Base-by-base conservation (phyloP, 2,329 filamentous ascomycete species). In the Colletotrichum costaricense region DNA sequence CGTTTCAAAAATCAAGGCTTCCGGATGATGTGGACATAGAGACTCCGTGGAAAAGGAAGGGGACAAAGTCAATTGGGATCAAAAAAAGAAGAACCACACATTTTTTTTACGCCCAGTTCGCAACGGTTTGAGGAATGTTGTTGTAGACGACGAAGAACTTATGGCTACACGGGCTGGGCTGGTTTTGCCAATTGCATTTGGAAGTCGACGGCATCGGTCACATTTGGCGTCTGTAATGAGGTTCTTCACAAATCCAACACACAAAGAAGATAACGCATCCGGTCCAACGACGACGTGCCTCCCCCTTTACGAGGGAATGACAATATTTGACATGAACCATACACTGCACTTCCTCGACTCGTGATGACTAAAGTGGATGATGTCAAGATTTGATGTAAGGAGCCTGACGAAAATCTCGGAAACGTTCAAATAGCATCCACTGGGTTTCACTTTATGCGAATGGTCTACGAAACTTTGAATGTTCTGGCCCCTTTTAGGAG, bases 161-260 rank as follows among this genome's bases (percentile, higher is more conserved):
- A 73, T 62, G 67, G 67, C 71, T 73, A 69, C 63, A 69, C 63
- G 74, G 74, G 74, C 73, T 85, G 85, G 86, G 86, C 87, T 88
- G 87, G 86, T 87, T 89, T 87, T 86, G 86, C 88, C 88, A 88
- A 86, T 87, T 90, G 89, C 89, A 91, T 90, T 89, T 90, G 88
- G 88, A 90, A 88, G 87, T 90, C 87, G 85, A 87, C 86, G 87
- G 87, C 86, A 88, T 90, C 86, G 88, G 88, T 91, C 88, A 88
- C 86, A 89, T 89, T 86, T 88, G 88, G 88, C 88, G 88, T 90
- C 88, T 90, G 88, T 90, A 90, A 89, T 89, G 86, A 89, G 88
- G 88, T 88, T 89, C 88, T 88, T 88, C 87, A 88, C 87, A 88
- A 87, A 73, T 73, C 67, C 71, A 73, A 85, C 81, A 82, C 62